Evolutionary conservation across 2,329 filamentous ascomycete species (phyloP).

Genomic region (Penicillium sclerotiorum): DNA sequence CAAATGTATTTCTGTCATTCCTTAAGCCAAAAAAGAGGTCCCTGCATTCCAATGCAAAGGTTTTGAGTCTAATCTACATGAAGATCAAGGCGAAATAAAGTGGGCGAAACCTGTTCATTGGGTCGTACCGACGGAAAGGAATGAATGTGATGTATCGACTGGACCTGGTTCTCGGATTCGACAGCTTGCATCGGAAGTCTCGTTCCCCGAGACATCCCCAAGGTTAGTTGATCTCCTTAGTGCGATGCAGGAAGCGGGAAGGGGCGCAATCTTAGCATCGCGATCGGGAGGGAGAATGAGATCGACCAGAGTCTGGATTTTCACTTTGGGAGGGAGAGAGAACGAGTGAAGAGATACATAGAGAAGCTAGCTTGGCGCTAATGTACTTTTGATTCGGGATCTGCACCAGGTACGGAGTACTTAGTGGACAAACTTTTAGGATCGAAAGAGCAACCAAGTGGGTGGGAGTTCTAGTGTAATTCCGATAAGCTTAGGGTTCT

Average conservation of each 20-base stretch:
- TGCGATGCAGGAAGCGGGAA: conserved; percentile 18
- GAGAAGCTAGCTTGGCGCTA: not conserved
- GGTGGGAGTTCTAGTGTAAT: not conserved
- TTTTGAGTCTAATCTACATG: conserved; percentile 5
- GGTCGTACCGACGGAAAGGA: conserved; percentile 4
- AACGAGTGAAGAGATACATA: not conserved
- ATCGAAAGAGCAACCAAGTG: not conserved
- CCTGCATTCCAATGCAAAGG: conserved; percentile 25
- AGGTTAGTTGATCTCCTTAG: conserved; percentile 15
- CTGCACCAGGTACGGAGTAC: not conserved
- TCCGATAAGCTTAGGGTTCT: not conserved
- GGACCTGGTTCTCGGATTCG: conserved; percentile 15
- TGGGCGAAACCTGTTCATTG: not conserved
- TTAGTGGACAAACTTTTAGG: not conserved
- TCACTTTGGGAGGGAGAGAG: too few relatives aligned
- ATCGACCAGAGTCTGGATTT: not conserved
- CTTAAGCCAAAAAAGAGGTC: conserved; percentile 10
- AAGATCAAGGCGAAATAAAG: conserved; percentile 6
- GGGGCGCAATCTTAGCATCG: conserved; percentile 6
- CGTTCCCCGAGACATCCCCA: conserved; percentile 18
- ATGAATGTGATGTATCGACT: conserved; percentile 25
- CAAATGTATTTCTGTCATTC: conserved; percentile 13
- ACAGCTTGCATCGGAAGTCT: conserved; percentile 24
- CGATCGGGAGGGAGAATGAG: conserved; percentile 10
- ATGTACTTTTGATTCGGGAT: conserved; percentile 1